Evolutionary conservation across 2,329 filamentous ascomycete species (phyloP), one percentile per base, ranked within the genome.

Genomic region (Alternaria rosae): DNA sequence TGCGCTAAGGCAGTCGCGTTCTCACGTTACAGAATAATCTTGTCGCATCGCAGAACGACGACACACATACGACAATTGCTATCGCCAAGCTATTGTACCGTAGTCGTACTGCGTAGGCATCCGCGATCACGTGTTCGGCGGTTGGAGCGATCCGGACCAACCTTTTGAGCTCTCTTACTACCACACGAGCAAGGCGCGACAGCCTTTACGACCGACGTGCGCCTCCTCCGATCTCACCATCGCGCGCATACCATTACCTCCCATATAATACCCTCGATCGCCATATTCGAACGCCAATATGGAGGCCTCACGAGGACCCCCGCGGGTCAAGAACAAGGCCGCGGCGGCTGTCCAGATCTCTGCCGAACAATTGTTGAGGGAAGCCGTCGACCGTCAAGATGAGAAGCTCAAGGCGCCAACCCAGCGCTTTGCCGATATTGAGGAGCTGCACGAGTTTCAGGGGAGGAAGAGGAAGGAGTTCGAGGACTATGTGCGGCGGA

Each of bases 251-350:
- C 47, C 23, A 6, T 3, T 5, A 47, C 47, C 3, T 35, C 25
- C 30, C 28, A 58, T 35, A 17, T 30, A 6, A 26, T 5, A 9
- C 28, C 38, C 38, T 15, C 2, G 38, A 44, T 10, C 10, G 32
- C n/a, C 26, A 26, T 26, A 20, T n/a, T 15, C 25, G 20, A 12
- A 17, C 35, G 11, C 41, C 9, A 87, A 65, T 67, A 97, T 98
- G 94, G 94, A 98, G 85, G 88, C 91, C 60, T 90, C 75, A 66
- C 91, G 94, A 68, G 95, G 94, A 73, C 94, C 95, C 61, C 94
- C 95, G 12, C 87, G 93, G 87, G 95, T 99, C 85, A 98, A 98
- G 82, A 98, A 99, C 86, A 99, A 99, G 91, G 93, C 92, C 69
- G 87, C 95, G 2, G 94, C 94, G 82, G 92, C 82, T 44, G 75